phyloP scores from a whole-genome alignment of 495 filamentous ascomycete genomes.

The Amorphotheca resinae region DNA sequence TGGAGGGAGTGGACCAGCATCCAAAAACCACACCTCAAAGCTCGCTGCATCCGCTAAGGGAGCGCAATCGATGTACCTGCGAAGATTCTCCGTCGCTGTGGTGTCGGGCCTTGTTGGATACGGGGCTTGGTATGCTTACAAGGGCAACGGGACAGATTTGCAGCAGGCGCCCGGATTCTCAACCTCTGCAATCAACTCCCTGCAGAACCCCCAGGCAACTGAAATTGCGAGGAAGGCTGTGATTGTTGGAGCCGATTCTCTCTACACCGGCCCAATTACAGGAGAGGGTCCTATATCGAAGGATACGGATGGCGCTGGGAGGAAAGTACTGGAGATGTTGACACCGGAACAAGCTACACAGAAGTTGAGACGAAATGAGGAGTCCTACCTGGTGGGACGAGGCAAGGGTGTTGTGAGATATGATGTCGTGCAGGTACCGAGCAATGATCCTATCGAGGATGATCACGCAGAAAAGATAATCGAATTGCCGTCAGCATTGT shows the following conservation, averaged over 20 bases:
- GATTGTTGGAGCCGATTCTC: conserved; percentile 69
- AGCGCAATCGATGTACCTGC: conserved; percentile 49
- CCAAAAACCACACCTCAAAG: conserved; percentile 17
- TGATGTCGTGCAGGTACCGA: conserved; percentile 87
- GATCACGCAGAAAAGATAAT: conserved; percentile 97
- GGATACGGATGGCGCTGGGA: conserved; percentile 64
- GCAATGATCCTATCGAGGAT: conserved; percentile 97
- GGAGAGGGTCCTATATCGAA: conserved; percentile 77
- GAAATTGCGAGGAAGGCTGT: conserved; percentile 35
- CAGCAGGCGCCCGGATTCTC: conserved; percentile 3
- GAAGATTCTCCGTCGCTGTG: conserved; percentile 47
- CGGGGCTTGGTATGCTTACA: conserved; percentile 55
- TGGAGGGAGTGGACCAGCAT: conserved; percentile 26
- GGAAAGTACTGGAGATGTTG: conserved; percentile 84
- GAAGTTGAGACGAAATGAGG: conserved; percentile 77
- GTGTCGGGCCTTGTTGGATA: conserved; percentile 49
- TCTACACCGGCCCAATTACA: conserved; percentile 71
- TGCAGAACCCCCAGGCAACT: conserved; percentile 5
- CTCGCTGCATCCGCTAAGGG: conserved; percentile 22
- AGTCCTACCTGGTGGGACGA: conserved; percentile 81
- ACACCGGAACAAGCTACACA: conserved; percentile 88
- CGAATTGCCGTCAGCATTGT: conserved; percentile 51
- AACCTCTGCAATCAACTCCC: neutral
- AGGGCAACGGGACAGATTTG: conserved; percentile 12
- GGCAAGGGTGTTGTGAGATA: conserved; percentile 89